These are phyloP conservation scores for Penicillium cinerascens DNA, from an alignment of 495 filamentous ascomycete genomes.

Conservation along the genomic window DNA sequence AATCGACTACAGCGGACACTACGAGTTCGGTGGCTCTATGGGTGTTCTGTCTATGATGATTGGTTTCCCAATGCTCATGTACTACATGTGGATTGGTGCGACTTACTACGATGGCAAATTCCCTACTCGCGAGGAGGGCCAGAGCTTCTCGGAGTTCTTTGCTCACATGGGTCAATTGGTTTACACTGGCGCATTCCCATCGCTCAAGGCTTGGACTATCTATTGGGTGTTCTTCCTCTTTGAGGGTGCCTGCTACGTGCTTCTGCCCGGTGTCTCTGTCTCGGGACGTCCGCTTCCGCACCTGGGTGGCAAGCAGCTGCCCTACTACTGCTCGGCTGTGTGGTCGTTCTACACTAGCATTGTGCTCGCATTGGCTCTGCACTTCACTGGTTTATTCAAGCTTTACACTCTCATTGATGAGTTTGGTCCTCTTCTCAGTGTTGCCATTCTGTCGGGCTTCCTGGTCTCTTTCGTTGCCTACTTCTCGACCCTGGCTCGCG, in stretches of 20 bases:
- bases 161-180: conserved; percentile 63
- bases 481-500: conserved; percentile 73
- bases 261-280: conserved; percentile 77
- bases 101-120: conserved; percentile 84
- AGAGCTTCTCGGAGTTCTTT: conserved; percentile 66
- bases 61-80: conserved; percentile 90
- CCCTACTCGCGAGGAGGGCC: conserved; percentile 60
- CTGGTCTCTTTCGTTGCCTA: conserved; percentile 78
- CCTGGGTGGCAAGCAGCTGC: conserved; percentile 74
- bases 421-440: conserved; percentile 85
- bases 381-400: conserved; percentile 79
- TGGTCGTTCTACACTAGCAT: conserved; percentile 86
- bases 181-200: conserved; percentile 78
- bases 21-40: conserved; percentile 83
- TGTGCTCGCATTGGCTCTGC: conserved; percentile 59
- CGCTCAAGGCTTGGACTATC: conserved; percentile 75
- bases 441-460: conserved; percentile 87
- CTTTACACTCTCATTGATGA: conserved; percentile 94
- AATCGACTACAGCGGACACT: conserved; percentile 74
- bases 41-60: conserved; percentile 84
- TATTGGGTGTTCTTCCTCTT: conserved; percentile 92
- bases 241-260: conserved; percentile 75
- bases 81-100: conserved; percentile 97
- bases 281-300: conserved; percentile 85
- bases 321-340: conserved; percentile 90